Evolutionary conservation across 2,329 filamentous ascomycete species (phyloP).

Genomic region (Trichoderma sp.): DNA sequence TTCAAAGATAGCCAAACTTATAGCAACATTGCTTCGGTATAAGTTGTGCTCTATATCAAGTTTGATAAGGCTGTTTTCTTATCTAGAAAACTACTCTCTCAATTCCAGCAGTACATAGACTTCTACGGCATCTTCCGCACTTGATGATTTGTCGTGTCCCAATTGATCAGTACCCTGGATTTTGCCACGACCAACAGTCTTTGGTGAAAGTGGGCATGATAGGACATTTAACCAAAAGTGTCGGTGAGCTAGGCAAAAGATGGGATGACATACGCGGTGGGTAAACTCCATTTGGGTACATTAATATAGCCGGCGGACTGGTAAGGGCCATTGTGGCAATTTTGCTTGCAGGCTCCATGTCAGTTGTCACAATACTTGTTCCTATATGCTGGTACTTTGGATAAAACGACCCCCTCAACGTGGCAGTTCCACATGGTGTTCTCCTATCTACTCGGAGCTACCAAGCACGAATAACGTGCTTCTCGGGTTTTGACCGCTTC

Average conservation of each 20-base stretch:
- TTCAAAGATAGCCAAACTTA: background rate
- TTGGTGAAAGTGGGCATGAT: background rate
- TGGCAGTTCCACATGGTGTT: background rate
- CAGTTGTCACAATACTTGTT: background rate
- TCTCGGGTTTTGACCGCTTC: background rate
- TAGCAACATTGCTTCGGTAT: background rate
- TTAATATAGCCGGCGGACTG: conserved; percentile 3
- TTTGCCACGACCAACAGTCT: background rate
- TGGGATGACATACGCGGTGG: background rate
- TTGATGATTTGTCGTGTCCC: background rate
- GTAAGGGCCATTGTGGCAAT: background rate
- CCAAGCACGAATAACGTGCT: background rate
- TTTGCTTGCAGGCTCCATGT: background rate
- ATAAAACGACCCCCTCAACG: background rate
- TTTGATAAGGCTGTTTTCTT: background rate
- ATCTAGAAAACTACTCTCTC: background rate
- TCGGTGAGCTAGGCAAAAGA: conserved; percentile 2
- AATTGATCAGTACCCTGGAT: background rate
- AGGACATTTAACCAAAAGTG: background rate
- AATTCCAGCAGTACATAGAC: background rate
- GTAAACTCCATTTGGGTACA: background rate
- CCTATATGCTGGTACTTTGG: background rate
- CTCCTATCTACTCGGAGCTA: background rate
- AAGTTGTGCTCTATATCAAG: background rate
- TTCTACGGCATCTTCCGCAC: background rate